Evolutionary conservation across 208 protist species (phyloP).

Genomic region (Sergeia podlipaevii): DNA sequence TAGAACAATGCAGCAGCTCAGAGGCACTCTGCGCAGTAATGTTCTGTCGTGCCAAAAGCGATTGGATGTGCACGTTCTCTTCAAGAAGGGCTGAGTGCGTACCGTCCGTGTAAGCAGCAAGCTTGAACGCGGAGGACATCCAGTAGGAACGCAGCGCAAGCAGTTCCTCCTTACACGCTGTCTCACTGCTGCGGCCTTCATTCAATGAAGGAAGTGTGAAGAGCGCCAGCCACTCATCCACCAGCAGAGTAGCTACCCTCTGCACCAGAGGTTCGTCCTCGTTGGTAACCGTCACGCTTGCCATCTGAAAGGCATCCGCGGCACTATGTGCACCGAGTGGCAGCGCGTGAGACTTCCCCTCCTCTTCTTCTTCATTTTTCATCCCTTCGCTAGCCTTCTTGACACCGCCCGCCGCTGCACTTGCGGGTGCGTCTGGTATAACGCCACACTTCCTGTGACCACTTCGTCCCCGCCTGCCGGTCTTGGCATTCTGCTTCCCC

Average conservation of each 20-base stretch:
- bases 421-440: too few relatives aligned
- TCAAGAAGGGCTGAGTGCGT: conserved; percentile 44
- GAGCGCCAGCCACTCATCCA: conserved; percentile 36
- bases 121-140: conserved; percentile 55
- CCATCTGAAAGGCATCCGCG: conserved; percentile 12
- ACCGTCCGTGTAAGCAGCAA: conserved; percentile 47
- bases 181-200: neutral
- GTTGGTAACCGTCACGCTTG: conserved; percentile 22
- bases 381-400: too few relatives aligned
- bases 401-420: too few relatives aligned
- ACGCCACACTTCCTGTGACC: too few relatives aligned
- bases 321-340: conserved; percentile 4
- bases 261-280: conserved; percentile 52
- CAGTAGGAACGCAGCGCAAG: conserved; percentile 38
- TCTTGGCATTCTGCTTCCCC: too few relatives aligned
- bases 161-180: neutral
- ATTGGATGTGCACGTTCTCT: conserved; percentile 43
- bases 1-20: conserved; percentile 23
- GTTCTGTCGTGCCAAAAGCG: conserved; percentile 34
- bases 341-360: too few relatives aligned
- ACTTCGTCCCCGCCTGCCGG: too few relatives aligned
- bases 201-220: neutral
- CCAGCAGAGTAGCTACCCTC: conserved; percentile 33
- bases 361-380: too few relatives aligned
- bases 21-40: conserved; percentile 9